A percentile compares a stretch with the other conserved stretches of the same genome.
Evolutionary conservation across 2,329 filamentous ascomycete species (phyloP).

Genomic region (Exophiala viscosa): DNA sequence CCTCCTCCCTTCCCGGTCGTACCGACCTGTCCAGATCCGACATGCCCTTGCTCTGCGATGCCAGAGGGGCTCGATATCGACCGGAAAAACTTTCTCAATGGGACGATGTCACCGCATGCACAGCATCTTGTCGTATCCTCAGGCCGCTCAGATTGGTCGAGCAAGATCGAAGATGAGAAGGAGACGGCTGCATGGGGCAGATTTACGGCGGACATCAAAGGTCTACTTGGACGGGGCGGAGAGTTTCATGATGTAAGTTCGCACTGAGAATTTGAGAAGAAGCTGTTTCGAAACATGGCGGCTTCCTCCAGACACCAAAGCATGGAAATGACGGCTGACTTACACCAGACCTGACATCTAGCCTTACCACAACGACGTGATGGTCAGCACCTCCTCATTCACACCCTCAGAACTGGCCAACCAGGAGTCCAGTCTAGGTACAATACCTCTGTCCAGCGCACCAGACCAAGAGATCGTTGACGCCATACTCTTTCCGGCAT

Average conservation of each 20-base stretch:
- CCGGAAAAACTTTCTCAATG: slow-evolving; percentile 63
- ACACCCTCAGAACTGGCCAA: slow-evolving; percentile 5
- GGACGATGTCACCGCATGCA: slow-evolving; percentile 71
- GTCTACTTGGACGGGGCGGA: slow-evolving; percentile 62
- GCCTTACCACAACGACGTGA: slow-evolving; percentile 74
- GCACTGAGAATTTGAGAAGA: background rate
- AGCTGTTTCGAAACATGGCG: background rate
- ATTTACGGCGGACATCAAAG: slow-evolving; percentile 64
- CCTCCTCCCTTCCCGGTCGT: slow-evolving; percentile 46
- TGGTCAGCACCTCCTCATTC: slow-evolving; percentile 74
- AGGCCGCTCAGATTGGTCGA: slow-evolving; percentile 74
- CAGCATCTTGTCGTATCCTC: slow-evolving; percentile 84
- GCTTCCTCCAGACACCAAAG: background rate
- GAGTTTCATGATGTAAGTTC: slow-evolving; percentile 60
- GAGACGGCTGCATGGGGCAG: slow-evolving; percentile 43
- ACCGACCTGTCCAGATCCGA: slow-evolving; percentile 67
- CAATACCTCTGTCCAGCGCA: background rate
- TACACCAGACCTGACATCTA: slow-evolving; percentile 38
- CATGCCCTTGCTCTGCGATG: slow-evolving; percentile 71
- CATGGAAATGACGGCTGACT: slow-evolving; percentile 15
- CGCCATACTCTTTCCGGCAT: slow-evolving; percentile 75
- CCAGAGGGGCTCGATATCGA: slow-evolving; percentile 72
- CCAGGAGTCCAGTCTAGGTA: slow-evolving; percentile 20
- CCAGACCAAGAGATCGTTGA: slow-evolving; percentile 45
- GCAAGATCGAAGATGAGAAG: slow-evolving; percentile 78